phyloP scores from a whole-genome alignment of 2,329 filamentous ascomycete genomes.

The Penicillium concentricum region DNA sequence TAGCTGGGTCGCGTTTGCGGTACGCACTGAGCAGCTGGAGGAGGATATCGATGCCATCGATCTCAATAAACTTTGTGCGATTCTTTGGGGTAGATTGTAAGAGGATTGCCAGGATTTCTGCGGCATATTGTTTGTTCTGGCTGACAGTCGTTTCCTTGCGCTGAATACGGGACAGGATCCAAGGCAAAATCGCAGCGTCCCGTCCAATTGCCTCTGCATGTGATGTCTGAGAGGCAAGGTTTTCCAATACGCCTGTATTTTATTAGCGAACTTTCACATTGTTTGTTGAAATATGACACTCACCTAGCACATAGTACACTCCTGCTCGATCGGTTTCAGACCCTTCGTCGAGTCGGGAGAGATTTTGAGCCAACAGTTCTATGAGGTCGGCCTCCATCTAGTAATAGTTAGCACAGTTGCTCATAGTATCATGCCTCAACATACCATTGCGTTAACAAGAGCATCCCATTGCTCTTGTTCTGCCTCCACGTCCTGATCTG shows the following conservation, averaged over 20 bases:
- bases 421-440: background rate
- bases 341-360: constrained; percentile 74
- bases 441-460: constrained; percentile 63
- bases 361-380: constrained; percentile 52
- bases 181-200: constrained; percentile 67
- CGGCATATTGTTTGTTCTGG: constrained; percentile 94
- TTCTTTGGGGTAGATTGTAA: constrained; percentile 72
- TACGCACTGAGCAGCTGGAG: constrained; percentile 84
- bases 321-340: constrained; percentile 73
- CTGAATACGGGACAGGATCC: constrained; percentile 74
- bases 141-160: constrained; percentile 65
- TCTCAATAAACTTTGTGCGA: constrained; percentile 59
- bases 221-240: constrained; percentile 69
- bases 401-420: constrained; percentile 15
- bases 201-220: constrained; percentile 71
- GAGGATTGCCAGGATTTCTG: constrained; percentile 86
- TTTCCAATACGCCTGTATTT: constrained; percentile 68
- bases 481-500: constrained; percentile 86
- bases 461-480: constrained; percentile 77
- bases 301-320: constrained; percentile 76
- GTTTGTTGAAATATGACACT: constrained; percentile 5
- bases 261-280: constrained; percentile 12
- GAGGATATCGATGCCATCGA: constrained; percentile 74
- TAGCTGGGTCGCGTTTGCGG: constrained; percentile 79
- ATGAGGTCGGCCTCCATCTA: constrained; percentile 45